These are phyloP conservation scores for Ustilago bromivora DNA, from an alignment of 1,284 basidiomycete species.

Conservation along the genomic window DNA sequence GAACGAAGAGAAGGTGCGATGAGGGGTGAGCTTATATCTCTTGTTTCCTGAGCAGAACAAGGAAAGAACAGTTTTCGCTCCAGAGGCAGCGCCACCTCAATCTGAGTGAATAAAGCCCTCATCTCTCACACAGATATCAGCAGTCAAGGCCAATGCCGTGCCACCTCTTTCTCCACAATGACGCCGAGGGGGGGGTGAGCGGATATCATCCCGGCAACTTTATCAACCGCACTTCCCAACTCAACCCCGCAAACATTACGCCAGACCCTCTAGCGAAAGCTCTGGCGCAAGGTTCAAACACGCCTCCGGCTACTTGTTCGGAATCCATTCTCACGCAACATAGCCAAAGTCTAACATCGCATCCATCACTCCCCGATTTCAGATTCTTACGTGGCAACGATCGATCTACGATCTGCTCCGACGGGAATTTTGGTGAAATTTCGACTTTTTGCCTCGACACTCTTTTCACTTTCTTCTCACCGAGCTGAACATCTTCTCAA, in stretches of 20 bases:
- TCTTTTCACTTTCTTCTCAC: neutral
- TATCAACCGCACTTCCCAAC: conserved; percentile 5
- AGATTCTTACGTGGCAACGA: too few species aligned
- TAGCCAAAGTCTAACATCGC: neutral
- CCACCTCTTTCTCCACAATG: neutral
- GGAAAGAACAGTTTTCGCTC: conserved; percentile 19
- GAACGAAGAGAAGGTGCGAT: neutral
- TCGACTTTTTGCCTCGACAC: neutral
- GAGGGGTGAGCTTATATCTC: conserved; percentile 27
- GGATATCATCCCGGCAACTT: conserved; percentile 39
- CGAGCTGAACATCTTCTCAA: neutral
- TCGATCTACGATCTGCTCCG: neutral
- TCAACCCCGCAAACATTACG: conserved; percentile 20
- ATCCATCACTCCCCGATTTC: too few species aligned
- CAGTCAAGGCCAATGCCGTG: neutral
- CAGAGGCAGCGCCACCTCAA: conserved; percentile 25
- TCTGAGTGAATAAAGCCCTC: conserved; percentile 11
- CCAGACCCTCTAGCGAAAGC: conserved; percentile 40
- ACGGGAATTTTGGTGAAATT: neutral
- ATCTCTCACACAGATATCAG: too few species aligned
- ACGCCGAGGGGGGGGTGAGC: neutral
- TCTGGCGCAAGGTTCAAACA: conserved; percentile 32
- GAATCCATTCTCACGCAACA: neutral
- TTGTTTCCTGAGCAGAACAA: conserved; percentile 5
- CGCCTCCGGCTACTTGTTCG: conserved; percentile 40